A percentile compares a stretch with the other conserved stretches of the same genome.
Evolutionary conservation across 148 eudicot genomes (phyloP).

Genomic region (Arbutus unedo): DNA sequence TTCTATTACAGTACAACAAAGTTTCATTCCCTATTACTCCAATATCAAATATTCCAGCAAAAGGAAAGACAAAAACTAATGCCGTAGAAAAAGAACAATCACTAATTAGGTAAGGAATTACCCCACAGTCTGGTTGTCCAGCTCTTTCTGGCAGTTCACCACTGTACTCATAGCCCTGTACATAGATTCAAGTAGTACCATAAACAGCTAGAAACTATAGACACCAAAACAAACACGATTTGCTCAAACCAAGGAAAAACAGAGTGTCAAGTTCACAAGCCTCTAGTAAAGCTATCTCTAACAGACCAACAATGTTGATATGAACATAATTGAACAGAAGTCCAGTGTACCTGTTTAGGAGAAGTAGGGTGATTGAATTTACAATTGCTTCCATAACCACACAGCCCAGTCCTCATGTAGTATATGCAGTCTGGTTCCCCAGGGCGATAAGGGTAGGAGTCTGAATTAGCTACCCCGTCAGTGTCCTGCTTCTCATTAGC

Average conservation of each 20-base stretch:
- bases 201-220: neutral
- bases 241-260: neutral
- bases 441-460: conserved; percentile 53
- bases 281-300: neutral
- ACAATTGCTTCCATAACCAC: conserved; percentile 65
- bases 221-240: neutral
- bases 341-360: conserved; percentile 33
- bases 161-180: conserved; percentile 23
- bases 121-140: conserved; percentile 76
- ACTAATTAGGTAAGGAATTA: conserved; percentile 20
- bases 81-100: neutral
- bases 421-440: conserved; percentile 65
- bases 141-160: conserved; percentile 61
- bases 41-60: neutral
- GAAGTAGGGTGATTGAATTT: conserved; percentile 66
- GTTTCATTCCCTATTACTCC: neutral
- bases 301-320: neutral
- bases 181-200: neutral
- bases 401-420: conserved; percentile 53
- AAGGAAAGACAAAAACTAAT: conserved; percentile 4
- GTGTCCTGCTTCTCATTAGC: conserved; percentile 19
- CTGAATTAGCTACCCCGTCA: conserved; percentile 14
- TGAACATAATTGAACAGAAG: neutral
- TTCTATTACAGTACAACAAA: neutral
- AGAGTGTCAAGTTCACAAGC: neutral